These are phyloP conservation scores for Plantago ovata DNA, from an alignment of 257 asterid species.

Conservation along the genomic window DNA sequence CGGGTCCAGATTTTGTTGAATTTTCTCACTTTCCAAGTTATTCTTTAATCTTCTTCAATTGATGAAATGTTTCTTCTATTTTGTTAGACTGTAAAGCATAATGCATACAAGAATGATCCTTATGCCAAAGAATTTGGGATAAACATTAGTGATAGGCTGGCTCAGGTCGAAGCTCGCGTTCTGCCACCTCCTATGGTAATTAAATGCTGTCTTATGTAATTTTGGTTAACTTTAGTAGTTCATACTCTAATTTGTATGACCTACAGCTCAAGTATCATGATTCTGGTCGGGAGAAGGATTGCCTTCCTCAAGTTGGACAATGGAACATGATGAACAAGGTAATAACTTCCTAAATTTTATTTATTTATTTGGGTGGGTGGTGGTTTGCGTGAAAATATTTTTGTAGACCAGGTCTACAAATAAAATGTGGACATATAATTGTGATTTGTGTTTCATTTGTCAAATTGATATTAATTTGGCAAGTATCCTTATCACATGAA, in stretches of 20 bases:
- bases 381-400: too few relatives aligned
- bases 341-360: background rate
- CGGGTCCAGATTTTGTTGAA: background rate
- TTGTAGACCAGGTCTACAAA: too few relatives aligned
- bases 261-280: conserved; percentile 92
- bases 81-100: conserved; percentile 75
- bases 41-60: background rate
- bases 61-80: background rate
- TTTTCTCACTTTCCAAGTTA: background rate
- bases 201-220: background rate
- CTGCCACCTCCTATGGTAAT: conserved; percentile 90
- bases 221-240: background rate
- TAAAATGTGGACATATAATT: too few relatives aligned
- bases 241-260: conserved; percentile 1
- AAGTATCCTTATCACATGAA: too few relatives aligned
- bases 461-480: too few relatives aligned
- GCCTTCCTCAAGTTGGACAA: conserved; percentile 93
- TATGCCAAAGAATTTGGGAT: conserved; percentile 93
- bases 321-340: conserved; percentile 99
- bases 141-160: conserved; percentile 78
- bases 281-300: conserved; percentile 86
- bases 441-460: too few relatives aligned
- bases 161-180: conserved; percentile 96
- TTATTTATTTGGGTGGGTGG: background rate
- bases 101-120: conserved; percentile 74